phyloP scores from a whole-genome alignment of 2,329 filamentous ascomycete species.

The Trichoderma simmonsii region DNA sequence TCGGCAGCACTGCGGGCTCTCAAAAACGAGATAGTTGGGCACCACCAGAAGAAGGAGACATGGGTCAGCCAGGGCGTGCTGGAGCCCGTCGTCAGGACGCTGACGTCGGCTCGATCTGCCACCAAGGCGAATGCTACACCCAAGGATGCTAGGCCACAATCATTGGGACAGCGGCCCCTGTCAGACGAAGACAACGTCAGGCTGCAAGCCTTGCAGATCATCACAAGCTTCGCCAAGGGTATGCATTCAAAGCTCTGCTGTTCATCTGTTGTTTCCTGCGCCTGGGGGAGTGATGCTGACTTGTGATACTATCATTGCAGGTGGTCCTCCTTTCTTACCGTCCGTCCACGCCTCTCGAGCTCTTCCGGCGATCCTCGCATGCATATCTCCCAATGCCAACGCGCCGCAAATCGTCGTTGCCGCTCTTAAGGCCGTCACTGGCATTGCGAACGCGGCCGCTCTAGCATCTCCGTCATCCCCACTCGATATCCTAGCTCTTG shows the following conservation, averaged over 20 bases:
- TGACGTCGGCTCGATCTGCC: constrained; percentile 36
- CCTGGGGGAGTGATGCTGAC: neutral
- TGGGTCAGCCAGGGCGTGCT: constrained; percentile 71
- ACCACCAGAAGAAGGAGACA: constrained; percentile 79
- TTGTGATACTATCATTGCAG: constrained; percentile 41
- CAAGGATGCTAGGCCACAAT: constrained; percentile 36
- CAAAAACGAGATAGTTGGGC: constrained; percentile 88
- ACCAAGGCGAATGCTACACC: constrained; percentile 39
- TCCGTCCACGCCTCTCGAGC: constrained; percentile 68
- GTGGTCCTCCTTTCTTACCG: constrained; percentile 73
- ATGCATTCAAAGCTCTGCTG: constrained; percentile 28
- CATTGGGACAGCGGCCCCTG: constrained; percentile 38
- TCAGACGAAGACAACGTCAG: constrained; percentile 65
- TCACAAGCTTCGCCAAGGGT: constrained; percentile 84
- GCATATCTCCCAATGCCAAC: constrained; percentile 63
- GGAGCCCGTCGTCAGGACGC: constrained; percentile 51
- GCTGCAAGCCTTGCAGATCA: constrained; percentile 78
- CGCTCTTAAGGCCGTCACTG: constrained; percentile 70
- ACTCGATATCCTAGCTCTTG: constrained; percentile 50
- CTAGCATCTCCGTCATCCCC: constrained; percentile 51
- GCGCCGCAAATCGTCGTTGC: constrained; percentile 66
- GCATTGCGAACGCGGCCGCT: constrained; percentile 63
- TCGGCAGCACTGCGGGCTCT: constrained; percentile 64
- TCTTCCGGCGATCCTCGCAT: constrained; percentile 67
- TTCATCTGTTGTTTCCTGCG: neutral